Conservation (phyloP, 345 rosid genomes). For the Erucastrum elatum region DNA sequence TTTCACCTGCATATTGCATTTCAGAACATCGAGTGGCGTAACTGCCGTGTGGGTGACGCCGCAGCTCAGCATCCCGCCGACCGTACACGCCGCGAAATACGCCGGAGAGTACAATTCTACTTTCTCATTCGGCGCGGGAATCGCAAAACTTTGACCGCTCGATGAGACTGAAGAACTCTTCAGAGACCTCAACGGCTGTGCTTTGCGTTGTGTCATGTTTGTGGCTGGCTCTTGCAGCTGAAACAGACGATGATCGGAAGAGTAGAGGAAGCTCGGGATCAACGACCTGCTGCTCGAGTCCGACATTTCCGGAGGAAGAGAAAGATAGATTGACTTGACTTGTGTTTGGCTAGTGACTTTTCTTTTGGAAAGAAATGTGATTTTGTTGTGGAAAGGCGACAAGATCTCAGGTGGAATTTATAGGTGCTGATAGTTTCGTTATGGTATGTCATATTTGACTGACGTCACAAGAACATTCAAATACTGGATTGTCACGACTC, state of each 20-base stretch:
- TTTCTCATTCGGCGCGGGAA: conserved; percentile 72
- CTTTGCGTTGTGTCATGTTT: not conserved
- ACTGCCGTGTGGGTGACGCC: conserved; percentile 86
- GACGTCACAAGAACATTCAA: conserved; percentile 4
- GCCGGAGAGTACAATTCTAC: conserved; percentile 78
- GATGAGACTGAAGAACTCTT: conserved; percentile 18
- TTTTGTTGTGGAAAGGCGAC: not conserved
- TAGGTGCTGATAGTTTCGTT: conserved; percentile 5
- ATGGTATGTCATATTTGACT: conserved; percentile 1
- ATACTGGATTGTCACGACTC: conserved; percentile 33
- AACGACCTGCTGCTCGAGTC: conserved; percentile 50
- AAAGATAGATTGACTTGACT: not conserved
- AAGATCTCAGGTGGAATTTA: conserved; percentile 6
- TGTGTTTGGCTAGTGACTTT: conserved; percentile 7
- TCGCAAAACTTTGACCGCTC: conserved; percentile 34
- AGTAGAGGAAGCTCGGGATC: conserved; percentile 78
- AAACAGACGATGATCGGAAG: conserved; percentile 36
- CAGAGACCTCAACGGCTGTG: conserved; percentile 15
- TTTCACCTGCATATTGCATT: conserved; percentile 97
- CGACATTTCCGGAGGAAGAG: conserved; percentile 43
- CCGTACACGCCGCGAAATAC: conserved; percentile 78
- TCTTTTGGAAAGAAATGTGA: not conserved
- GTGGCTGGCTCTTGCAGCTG: conserved; percentile 33
- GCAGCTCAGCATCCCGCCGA: conserved; percentile 70
- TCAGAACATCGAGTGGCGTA: conserved; percentile 94